These are phyloP conservation scores for Trichoderma atroviride DNA, from an alignment of 2,329 filamentous ascomycete species.

Conservation along the genomic window DNA sequence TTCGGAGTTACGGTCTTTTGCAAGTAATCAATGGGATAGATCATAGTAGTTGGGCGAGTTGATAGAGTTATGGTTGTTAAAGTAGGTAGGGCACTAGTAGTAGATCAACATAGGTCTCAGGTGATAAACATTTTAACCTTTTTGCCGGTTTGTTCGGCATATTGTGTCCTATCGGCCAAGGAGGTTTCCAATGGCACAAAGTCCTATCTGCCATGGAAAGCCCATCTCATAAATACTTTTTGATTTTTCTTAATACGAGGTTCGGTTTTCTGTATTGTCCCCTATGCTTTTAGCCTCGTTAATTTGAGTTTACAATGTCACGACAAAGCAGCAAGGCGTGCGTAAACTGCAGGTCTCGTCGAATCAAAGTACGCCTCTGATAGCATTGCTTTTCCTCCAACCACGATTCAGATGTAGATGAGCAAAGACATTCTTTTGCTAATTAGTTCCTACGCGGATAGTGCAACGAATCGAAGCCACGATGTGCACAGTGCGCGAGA, in stretches of 20 bases:
- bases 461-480: constrained; percentile 14
- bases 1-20: neutral
- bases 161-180: neutral
- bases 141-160: neutral
- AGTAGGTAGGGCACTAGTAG: no score
- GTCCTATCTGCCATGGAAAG: neutral
- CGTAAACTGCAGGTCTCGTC: neutral
- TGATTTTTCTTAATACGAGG: neutral
- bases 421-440: neutral
- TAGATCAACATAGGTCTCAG: neutral
- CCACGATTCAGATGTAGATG: neutral
- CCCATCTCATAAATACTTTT: neutral
- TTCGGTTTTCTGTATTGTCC: neutral
- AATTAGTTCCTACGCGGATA: neutral
- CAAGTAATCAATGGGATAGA: neutral
- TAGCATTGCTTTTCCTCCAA: neutral
- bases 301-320: neutral
- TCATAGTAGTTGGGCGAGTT: neutral
- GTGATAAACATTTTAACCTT: neutral
- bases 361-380: constrained; percentile 2
- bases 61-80: neutral
- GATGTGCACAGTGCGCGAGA: constrained; percentile 6
- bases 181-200: no score
- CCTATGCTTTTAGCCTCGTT: neutral
- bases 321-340: neutral